phyloP scores from a whole-genome alignment of 2,329 filamentous ascomycete genomes.

The Phaeophleospora eucalypticola region DNA sequence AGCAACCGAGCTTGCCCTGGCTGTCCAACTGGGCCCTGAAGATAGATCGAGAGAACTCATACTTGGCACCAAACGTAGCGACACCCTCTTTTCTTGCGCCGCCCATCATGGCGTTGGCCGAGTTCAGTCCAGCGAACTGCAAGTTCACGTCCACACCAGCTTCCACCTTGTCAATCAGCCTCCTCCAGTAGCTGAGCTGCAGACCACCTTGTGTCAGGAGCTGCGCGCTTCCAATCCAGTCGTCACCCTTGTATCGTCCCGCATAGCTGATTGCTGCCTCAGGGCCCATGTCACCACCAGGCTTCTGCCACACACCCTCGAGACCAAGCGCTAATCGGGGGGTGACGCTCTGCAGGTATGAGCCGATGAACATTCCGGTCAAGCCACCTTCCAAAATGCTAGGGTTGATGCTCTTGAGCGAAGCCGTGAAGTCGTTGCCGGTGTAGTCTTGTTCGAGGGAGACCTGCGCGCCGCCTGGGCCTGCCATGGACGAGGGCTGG shows the following conservation, averaged over 20 bases:
- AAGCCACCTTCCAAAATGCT: conserved; percentile 85
- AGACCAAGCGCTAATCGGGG: conserved; percentile 81
- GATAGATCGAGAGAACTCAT: conserved; percentile 92
- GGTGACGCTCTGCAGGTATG: conserved; percentile 91
- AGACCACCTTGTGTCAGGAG: conserved; percentile 82
- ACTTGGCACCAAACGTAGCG: conserved; percentile 91
- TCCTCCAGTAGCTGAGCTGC: conserved; percentile 90
- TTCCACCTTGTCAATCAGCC: conserved; percentile 89
- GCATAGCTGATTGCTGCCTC: conserved; percentile 88
- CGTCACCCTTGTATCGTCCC: conserved; percentile 81
- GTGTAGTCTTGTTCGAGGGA: conserved; percentile 95
- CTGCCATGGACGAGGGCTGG: conserved; percentile 52
- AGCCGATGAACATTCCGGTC: conserved; percentile 92
- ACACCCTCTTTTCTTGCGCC: conserved; percentile 78
- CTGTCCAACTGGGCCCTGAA: conserved; percentile 96
- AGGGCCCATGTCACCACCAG: conserved; percentile 77
- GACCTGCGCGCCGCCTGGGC: conserved; percentile 75
- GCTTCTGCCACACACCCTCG: conserved; percentile 90
- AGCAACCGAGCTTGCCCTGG: conserved; percentile 84
- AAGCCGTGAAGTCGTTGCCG: conserved; percentile 87
- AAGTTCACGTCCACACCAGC: conserved; percentile 93
- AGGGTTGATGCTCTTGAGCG: conserved; percentile 92
- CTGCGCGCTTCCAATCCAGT: conserved; percentile 92
- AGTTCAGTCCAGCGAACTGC: conserved; percentile 63
- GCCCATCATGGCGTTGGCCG: conserved; percentile 63